Conservation (phyloP, 1,139 yeast genomes). For the Pichia sp. region DNA sequence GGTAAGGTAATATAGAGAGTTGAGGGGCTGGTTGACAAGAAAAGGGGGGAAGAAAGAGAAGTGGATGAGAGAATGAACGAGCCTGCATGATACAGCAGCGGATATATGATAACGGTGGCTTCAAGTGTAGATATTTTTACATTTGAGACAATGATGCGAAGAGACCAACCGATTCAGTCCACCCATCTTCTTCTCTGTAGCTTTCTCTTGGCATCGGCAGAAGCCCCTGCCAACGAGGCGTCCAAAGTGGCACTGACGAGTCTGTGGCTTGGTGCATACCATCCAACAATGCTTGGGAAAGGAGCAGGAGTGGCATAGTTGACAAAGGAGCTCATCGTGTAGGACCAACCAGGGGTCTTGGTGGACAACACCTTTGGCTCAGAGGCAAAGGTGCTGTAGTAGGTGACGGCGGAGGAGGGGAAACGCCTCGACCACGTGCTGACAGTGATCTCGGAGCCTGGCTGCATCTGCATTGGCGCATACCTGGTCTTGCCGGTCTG, state of each 20-base stretch:
- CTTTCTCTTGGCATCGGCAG: slow-evolving; percentile 21
- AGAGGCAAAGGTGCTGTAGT: slow-evolving; percentile 41
- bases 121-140: too few relatives aligned
- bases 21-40: neutral
- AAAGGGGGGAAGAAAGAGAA: neutral
- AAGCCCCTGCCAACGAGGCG: slow-evolving; percentile 10
- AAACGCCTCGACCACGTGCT: slow-evolving; percentile 58
- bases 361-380: slow-evolving; percentile 57
- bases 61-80: neutral
- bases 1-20: neutral
- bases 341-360: slow-evolving; percentile 79
- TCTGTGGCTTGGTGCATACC: slow-evolving; percentile 39
- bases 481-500: slow-evolving; percentile 74
- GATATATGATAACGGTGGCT: neutral
- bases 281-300: slow-evolving; percentile 55
- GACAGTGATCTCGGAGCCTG: slow-evolving; percentile 64
- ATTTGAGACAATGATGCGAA: too few relatives aligned
- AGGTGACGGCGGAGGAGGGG: slow-evolving; percentile 66
- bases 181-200: slow-evolving; percentile 33
- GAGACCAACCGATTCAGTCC: slow-evolving; percentile 20
- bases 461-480: slow-evolving; percentile 93
- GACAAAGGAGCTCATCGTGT: slow-evolving; percentile 56
- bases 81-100: neutral
- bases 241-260: slow-evolving; percentile 32
- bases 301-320: slow-evolving; percentile 70